Percentiles rank a stretch among this genome's conserved stretches.
Evolutionary conservation across 176 grass and related monocot species (phyloP).

Genomic region (Chloris gayana): DNA sequence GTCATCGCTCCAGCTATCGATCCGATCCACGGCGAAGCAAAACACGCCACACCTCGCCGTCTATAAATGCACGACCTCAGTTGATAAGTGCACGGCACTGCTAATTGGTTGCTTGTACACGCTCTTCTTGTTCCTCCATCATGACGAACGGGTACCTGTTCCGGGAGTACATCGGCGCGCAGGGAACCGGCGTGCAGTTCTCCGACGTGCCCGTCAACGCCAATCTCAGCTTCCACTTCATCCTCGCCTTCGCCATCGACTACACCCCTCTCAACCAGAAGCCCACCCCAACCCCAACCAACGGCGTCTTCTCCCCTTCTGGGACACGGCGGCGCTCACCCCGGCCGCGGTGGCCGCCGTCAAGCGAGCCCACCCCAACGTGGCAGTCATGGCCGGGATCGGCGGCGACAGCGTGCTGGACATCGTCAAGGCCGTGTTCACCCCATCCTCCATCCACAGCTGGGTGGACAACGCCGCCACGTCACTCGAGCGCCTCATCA

Average conservation of each 20-base stretch:
- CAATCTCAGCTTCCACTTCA: slow-evolving; percentile 45
- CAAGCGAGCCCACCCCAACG: slow-evolving; percentile 32
- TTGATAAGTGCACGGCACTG: no score
- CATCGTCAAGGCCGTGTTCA: no score
- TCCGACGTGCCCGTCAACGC: slow-evolving; percentile 58
- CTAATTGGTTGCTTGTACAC: no score
- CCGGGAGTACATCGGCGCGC: slow-evolving; percentile 70
- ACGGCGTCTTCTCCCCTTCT: slow-evolving; percentile 54
- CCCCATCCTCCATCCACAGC: slow-evolving; percentile 37
- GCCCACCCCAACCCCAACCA: slow-evolving; percentile 22
- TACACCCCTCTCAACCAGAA: slow-evolving; percentile 3
- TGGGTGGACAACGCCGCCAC: slow-evolving; percentile 60
- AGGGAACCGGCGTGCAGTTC: slow-evolving; percentile 43
- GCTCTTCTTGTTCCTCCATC: no score
- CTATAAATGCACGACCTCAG: no score
- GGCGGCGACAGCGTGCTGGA: slow-evolving; percentile 45
- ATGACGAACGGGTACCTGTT: no score
- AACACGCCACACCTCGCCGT: no score
- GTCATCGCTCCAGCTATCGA: no score
- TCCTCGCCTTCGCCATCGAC: slow-evolving; percentile 57
- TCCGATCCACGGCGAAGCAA: no score
- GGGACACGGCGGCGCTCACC: slow-evolving; percentile 31
- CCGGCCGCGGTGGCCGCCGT: slow-evolving; percentile 16
- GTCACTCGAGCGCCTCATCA: slow-evolving; percentile 45
- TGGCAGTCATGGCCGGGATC: slow-evolving; percentile 39